phyloP scores from a whole-genome alignment of 2,329 filamentous ascomycete species.

The Fusarium xylarioides region DNA sequence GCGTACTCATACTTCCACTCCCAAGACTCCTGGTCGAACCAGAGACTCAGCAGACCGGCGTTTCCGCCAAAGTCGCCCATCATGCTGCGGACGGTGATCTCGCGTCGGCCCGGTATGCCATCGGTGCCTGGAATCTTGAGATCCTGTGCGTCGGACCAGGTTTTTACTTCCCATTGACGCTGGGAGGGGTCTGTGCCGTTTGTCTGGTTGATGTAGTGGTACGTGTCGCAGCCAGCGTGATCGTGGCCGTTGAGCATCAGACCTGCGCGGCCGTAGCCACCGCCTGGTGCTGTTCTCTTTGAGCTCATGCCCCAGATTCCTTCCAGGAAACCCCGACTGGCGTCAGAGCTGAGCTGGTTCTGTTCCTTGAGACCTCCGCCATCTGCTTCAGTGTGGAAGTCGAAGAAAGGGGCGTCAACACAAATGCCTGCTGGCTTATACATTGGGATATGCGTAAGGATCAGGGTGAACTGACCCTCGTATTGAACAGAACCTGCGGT shows the following conservation, averaged over 20 bases:
- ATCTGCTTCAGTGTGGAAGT: slow-evolving; percentile 74
- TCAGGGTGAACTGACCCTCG: slow-evolving; percentile 76
- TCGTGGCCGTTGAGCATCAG: slow-evolving; percentile 93
- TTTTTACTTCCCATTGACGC: slow-evolving; percentile 59
- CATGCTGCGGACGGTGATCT: slow-evolving; percentile 96
- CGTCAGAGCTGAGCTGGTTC: slow-evolving; percentile 82
- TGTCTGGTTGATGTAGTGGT: slow-evolving; percentile 80
- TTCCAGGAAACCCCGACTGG: slow-evolving; percentile 80
- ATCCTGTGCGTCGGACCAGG: slow-evolving; percentile 57
- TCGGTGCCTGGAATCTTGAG: slow-evolving; percentile 53
- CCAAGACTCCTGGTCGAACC: slow-evolving; percentile 79
- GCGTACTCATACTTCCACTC: slow-evolving; percentile 86
- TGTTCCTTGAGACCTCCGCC: slow-evolving; percentile 85
- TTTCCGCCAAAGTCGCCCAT: slow-evolving; percentile 98
- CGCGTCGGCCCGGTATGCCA: slow-evolving; percentile 73
- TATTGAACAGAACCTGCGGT: slow-evolving; percentile 69
- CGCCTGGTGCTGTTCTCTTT: slow-evolving; percentile 64
- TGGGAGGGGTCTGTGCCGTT: slow-evolving; percentile 51
- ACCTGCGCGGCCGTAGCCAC: slow-evolving; percentile 75
- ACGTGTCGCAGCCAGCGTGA: slow-evolving; percentile 91
- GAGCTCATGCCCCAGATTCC: slow-evolving; percentile 83
- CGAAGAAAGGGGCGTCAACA: slow-evolving; percentile 83
- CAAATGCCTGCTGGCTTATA: slow-evolving; percentile 86
- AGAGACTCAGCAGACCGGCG: slow-evolving; percentile 85
- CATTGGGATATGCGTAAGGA: slow-evolving; percentile 92